Percentiles rank a stretch among this genome's conserved stretches.
Evolutionary conservation across 2,329 filamentous ascomycete species (phyloP).

Genomic region (Fusarium austroafricanum): DNA sequence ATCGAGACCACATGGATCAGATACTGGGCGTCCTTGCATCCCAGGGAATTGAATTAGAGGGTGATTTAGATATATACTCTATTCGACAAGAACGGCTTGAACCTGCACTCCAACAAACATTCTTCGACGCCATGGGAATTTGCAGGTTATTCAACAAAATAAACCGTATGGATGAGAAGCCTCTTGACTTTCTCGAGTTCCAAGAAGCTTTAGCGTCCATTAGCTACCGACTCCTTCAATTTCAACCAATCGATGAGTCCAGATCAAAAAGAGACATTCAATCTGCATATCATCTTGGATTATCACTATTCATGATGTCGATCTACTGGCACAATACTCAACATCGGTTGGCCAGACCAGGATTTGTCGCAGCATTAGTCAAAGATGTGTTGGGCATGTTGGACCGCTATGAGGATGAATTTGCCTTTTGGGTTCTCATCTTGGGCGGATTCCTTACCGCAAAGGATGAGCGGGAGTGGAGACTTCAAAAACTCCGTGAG

Average conservation of each 20-base stretch:
- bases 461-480: not conserved
- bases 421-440: slow-evolving; percentile 1
- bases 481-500: not conserved
- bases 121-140: not conserved
- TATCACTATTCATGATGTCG: slow-evolving; percentile 1
- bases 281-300: not conserved
- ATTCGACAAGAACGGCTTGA: rapidly evolving
- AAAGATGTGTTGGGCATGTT: not conserved
- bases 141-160: slow-evolving; percentile 4
- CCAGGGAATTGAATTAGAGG: not conserved
- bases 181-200: not conserved
- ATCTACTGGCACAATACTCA: slow-evolving; percentile 9
- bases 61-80: rapidly evolving
- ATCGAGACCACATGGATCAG: not conserved
- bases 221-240: not conserved
- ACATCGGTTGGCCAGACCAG: not conserved
- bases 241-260: not conserved
- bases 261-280: not conserved
- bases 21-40: rapidly evolving
- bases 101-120: rapidly evolving
- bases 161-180: not conserved
- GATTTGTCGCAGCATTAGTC: not conserved
- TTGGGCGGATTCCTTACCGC: not conserved
- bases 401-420: rapidly evolving
- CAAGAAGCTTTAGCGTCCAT: slow-evolving; percentile 3